phyloP scores from a whole-genome alignment of 2,329 filamentous ascomycete species.

The Mycosphaerella sp. region DNA sequence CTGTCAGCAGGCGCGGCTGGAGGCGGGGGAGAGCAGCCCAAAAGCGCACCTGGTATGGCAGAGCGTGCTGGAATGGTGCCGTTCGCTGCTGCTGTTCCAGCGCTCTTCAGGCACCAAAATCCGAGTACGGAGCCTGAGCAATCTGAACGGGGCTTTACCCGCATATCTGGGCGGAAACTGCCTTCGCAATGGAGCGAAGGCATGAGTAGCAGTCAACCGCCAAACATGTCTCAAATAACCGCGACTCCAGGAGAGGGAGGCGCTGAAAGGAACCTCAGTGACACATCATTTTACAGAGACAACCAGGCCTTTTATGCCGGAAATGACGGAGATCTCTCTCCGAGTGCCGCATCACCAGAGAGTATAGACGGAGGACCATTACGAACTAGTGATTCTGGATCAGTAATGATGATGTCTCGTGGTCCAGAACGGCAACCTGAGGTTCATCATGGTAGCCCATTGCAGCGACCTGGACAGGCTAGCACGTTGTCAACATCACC shows the following conservation, averaged over 20 bases:
- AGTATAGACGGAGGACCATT: constrained; percentile 10
- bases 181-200: constrained; percentile 46
- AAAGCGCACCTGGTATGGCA: constrained; percentile 36
- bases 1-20: constrained; percentile 22
- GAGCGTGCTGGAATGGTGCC: constrained; percentile 37
- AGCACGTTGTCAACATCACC: constrained; percentile 17
- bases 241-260: background rate
- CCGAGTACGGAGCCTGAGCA: constrained; percentile 22
- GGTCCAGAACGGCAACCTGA: constrained; percentile 33
- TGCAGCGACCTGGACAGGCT: constrained; percentile 17
- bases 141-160: constrained; percentile 41
- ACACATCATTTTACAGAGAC: constrained; percentile 42
- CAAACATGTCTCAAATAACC: constrained; percentile 19
- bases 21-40: constrained; percentile 13
- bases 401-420: constrained; percentile 28
- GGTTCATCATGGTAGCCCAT: constrained; percentile 30
- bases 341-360: constrained; percentile 14
- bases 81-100: constrained; percentile 34
- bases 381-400: constrained; percentile 5
- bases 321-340: constrained; percentile 23
- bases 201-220: constrained; percentile 36
- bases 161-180: constrained; percentile 45
- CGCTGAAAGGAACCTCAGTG: constrained; percentile 24
- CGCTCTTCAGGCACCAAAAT: constrained; percentile 35
- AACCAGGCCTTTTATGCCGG: constrained; percentile 40